These are phyloP conservation scores for Cucurbita maxima DNA, from an alignment of 306 rosid genomes.

Conservation along the genomic window DNA sequence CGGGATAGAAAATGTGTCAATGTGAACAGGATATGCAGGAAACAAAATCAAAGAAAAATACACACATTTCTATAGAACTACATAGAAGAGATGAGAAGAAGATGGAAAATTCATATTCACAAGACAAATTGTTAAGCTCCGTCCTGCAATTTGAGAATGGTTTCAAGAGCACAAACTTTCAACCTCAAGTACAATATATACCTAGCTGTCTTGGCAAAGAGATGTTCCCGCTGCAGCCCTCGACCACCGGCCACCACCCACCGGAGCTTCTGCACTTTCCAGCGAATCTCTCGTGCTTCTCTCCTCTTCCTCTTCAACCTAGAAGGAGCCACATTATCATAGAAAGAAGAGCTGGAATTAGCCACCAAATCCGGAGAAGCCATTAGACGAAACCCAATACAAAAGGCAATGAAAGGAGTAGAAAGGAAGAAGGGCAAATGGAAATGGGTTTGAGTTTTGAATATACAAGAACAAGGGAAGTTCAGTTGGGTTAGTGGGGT, in stretches of 20 bases:
- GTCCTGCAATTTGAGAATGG: neutral
- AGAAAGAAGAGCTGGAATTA: neutral
- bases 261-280: constrained; percentile 5
- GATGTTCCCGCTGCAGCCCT: neutral
- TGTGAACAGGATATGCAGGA: neutral
- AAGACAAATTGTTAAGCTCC: neutral
- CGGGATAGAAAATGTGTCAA: too few relatives aligned
- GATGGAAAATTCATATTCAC: neutral
- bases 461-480: neutral
- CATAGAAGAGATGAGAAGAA: neutral
- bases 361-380: neutral
- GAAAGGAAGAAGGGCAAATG: neutral
- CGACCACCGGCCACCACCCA: neutral
- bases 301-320: constrained; percentile 5
- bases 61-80: neutral
- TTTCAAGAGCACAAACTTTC: constrained; percentile 3
- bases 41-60: neutral
- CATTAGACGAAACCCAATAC: neutral
- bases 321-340: neutral
- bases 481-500: neutral
- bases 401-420: neutral
- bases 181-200: constrained; percentile 1
- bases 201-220: neutral
- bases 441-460: neutral
- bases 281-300: neutral